A percentile compares a stretch with the other conserved stretches of the same genome.
Conservation (phyloP, 2,329 filamentous ascomycete species). For the Keithomyces neogunnii region DNA sequence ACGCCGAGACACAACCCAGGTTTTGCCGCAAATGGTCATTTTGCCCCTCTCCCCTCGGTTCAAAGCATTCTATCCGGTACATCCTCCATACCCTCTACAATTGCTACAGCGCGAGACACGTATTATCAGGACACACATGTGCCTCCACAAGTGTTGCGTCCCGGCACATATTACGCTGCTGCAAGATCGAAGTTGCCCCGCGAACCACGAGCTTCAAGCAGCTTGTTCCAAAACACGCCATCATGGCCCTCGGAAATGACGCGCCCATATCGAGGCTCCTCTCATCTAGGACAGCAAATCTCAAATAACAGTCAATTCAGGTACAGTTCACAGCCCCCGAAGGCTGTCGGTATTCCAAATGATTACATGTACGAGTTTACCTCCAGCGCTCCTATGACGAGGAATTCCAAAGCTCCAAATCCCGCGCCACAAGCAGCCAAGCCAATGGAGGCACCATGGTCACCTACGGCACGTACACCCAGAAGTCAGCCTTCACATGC, state of each 20-base stretch:
- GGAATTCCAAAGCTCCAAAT: background rate
- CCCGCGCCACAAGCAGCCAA: background rate
- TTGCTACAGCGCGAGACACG: background rate
- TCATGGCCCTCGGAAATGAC: background rate
- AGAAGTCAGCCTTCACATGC: background rate
- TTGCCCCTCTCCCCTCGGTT: background rate
- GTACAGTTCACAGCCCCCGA: background rate
- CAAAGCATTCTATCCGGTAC: background rate
- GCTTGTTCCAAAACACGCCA: background rate
- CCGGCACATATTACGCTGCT: background rate
- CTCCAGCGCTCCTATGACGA: background rate
- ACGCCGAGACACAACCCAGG: conserved; percentile 1
- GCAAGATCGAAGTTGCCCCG: background rate
- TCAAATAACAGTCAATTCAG: background rate
- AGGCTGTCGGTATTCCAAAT: background rate
- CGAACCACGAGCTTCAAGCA: background rate
- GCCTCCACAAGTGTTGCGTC: background rate
- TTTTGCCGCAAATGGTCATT: no score
- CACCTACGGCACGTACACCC: background rate
- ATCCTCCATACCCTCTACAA: no score
- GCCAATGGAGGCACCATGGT: background rate
- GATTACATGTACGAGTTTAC: background rate
- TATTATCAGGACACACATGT: background rate
- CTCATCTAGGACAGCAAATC: background rate
- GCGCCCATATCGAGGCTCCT: background rate